These are phyloP conservation scores for Rhipidocladum racemiflorum DNA, from an alignment of 176 grass and related monocot species.

Conservation along the genomic window DNA sequence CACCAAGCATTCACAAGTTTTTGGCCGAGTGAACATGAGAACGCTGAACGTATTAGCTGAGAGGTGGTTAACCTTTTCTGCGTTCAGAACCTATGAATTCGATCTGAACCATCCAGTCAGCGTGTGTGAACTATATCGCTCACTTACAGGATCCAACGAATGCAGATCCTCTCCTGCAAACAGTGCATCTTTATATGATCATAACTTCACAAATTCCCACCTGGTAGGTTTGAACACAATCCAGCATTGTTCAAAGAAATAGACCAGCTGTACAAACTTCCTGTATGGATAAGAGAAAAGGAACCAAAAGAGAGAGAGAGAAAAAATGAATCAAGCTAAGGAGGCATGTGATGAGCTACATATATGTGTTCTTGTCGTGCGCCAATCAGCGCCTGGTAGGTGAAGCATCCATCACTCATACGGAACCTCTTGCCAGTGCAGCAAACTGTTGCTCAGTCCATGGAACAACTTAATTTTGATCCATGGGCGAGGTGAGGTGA, in stretches of 20 bases:
- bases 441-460: not conserved
- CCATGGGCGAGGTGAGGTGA: not conserved
- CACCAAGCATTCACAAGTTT: not conserved
- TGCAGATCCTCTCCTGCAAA: not conserved
- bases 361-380: not conserved
- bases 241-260: not conserved
- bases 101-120: no score
- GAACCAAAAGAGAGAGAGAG: not conserved
- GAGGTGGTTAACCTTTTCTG: not conserved
- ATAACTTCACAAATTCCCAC: not conserved
- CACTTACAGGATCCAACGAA: not conserved
- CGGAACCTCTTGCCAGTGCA: not conserved
- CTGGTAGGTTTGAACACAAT: not conserved
- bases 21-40: not conserved
- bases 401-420: slow-evolving; percentile 6
- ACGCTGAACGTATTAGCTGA: not conserved
- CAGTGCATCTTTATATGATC: not conserved
- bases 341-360: slow-evolving; percentile 27
- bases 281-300: slow-evolving; percentile 10
- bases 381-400: not conserved
- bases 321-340: slow-evolving; percentile 4
- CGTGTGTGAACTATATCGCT: no score
- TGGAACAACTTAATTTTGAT: not conserved
- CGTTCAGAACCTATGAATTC: not conserved
- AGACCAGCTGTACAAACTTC: slow-evolving; percentile 17